Percentiles rank a stretch among this genome's conserved stretches.
These are phyloP conservation scores for Fusarium sp. DNA, from an alignment of 2,329 filamentous ascomycete genomes.

Conservation along the genomic window DNA sequence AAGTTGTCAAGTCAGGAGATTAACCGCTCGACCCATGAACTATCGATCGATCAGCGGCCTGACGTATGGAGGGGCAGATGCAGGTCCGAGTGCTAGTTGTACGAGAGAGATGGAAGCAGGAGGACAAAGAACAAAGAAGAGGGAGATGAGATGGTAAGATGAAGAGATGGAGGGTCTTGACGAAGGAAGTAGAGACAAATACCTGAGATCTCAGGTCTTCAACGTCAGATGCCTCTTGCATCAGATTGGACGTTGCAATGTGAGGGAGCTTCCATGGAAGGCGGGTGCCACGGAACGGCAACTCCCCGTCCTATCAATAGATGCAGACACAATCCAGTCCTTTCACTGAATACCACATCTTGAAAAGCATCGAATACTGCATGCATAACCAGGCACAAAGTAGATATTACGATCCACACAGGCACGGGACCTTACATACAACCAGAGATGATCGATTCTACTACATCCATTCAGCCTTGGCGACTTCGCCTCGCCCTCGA, in stretches of 20 bases:
- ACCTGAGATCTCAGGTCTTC: slow-evolving; percentile 19
- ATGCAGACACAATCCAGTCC: not conserved
- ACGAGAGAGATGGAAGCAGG: not conserved
- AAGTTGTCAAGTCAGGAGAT: slow-evolving; percentile 7
- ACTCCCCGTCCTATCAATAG: slow-evolving; percentile 19
- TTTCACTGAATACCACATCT: slow-evolving; percentile 6
- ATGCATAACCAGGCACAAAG: slow-evolving; percentile 6
- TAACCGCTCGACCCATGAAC: not conserved
- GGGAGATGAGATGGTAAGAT: slow-evolving; percentile 1
- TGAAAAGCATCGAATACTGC: not conserved
- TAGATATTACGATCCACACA: slow-evolving; percentile 1
- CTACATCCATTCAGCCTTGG: slow-evolving; percentile 11
- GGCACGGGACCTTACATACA: slow-evolving; percentile 19
- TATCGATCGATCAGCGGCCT: slow-evolving; percentile 10
- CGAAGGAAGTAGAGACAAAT: not conserved
- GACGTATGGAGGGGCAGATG: slow-evolving; percentile 13
- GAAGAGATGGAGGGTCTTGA: not conserved
- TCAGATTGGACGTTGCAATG: not conserved
- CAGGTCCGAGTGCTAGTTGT: not conserved
- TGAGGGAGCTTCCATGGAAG: slow-evolving; percentile 5
- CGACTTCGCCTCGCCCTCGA: slow-evolving; percentile 11
- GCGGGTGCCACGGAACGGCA: slow-evolving; percentile 10
- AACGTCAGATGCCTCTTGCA: slow-evolving; percentile 36
- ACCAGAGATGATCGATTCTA: not conserved
- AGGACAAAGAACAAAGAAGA: not conserved